These are phyloP conservation scores for Fusarium torulosum DNA, from an alignment of 2,329 filamentous ascomycete species.

Conservation along the genomic window DNA sequence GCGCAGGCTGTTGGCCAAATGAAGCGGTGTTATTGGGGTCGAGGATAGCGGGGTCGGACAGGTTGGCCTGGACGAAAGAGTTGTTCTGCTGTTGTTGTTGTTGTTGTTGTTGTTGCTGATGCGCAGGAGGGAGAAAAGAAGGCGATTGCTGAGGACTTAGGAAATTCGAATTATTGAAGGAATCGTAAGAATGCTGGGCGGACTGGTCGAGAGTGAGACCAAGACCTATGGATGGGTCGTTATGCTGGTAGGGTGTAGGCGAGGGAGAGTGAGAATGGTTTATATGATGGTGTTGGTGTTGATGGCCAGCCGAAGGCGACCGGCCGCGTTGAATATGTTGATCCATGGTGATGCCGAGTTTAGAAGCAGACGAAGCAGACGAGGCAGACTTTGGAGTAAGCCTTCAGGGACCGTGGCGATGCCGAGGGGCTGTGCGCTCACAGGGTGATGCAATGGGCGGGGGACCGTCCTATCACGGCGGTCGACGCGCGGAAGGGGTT, in stretches of 20 bases:
- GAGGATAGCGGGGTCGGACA: conserved; percentile 55
- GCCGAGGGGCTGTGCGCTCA: conserved; percentile 58
- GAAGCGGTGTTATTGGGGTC: conserved; percentile 55
- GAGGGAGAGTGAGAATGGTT: conserved; percentile 75
- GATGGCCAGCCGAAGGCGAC: conserved; percentile 71
- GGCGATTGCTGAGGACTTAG: conserved; percentile 61
- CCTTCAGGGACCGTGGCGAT: conserved; percentile 59
- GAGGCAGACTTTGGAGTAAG: conserved; percentile 63
- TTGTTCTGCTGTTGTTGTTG: conserved; percentile 51
- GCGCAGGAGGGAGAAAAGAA: conserved; percentile 51
- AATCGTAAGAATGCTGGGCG: conserved; percentile 57
- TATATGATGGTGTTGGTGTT: conserved; percentile 67
- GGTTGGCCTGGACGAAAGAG: conserved; percentile 49
- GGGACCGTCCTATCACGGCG: conserved; percentile 48
- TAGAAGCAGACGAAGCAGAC: conserved; percentile 49
- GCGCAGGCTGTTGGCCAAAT: conserved; percentile 60
- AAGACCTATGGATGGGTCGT: conserved; percentile 64
- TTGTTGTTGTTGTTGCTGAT: conserved; percentile 54
- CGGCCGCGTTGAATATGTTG: conserved; percentile 64
- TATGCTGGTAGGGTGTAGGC: conserved; percentile 65
- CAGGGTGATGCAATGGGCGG: conserved; percentile 50
- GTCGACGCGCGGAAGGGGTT: conserved; percentile 49
- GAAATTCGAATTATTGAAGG: conserved; percentile 60
- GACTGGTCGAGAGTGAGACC: conserved; percentile 70
- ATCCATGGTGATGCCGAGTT: conserved; percentile 57